Base-by-base conservation (phyloP, 2,329 filamentous ascomycete genomes). In the Ophioceras dolichostomum region DNA sequence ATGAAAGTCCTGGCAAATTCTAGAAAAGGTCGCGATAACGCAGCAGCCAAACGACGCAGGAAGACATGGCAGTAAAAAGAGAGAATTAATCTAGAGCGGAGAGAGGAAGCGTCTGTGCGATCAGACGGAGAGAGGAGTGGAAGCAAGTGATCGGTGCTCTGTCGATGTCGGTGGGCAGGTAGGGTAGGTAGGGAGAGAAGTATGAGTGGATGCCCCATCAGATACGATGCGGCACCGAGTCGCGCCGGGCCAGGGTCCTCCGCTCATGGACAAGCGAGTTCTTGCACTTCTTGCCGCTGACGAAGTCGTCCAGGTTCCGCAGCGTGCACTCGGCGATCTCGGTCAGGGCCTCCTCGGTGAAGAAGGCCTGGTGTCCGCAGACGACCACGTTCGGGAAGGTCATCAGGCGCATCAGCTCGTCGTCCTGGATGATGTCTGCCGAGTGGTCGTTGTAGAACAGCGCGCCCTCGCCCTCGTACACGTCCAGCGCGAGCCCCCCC, bases 321-420 rank as follows among this genome's bases (percentile, higher is more conserved):
- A 80, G 47, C 2, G 76, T 80, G 37, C 63, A 68, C 32, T 69
- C 65, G 2, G 76, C 68, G 47, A 82, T 83, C 55, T 79, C 75
- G 7, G 60, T 58, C 34, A 83, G 56, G 1, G 78, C 78, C 56
- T 82, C 76, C 24, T 69, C 59, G 5, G 77, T 82, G 47, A 83
- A 78, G 57, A 82, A 83, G 2, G 73, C 78, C 59, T 82, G 78
- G 46, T 83, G 78, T 0, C 77, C 76, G 44, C 70, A 77, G 41
- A 83, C 59, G 32, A 83, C 53, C 4, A 79, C 77, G 43, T 82
- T 82, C 41, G 68, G 77, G 47, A 82, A 82, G 1, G 76, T 80
- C 56, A 77, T 72, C 43, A 83, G 55, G 5, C 77, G 67, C 67
- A 76, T 77, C 32, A 83, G 59, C 39, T 70, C 62, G 46, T 82